A percentile compares a stretch with the other conserved stretches of the same genome.
Evolutionary conservation across 2,329 filamentous ascomycete genomes (phyloP).

Genomic region (Beauveria sp.): DNA sequence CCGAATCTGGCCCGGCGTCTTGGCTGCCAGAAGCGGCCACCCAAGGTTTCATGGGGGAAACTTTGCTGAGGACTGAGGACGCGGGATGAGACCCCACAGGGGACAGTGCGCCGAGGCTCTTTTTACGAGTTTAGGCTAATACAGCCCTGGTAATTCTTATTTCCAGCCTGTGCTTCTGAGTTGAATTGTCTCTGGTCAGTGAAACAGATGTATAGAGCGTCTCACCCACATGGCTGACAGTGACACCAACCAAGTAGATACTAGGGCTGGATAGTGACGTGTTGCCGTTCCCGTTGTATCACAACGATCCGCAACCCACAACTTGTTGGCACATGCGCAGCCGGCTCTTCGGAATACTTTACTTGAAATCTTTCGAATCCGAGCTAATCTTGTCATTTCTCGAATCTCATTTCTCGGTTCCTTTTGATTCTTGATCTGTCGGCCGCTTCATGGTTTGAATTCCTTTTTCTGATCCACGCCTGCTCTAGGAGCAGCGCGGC

Average conservation of each 20-base stretch:
- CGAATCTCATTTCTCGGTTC: not conserved
- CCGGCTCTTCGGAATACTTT: not conserved
- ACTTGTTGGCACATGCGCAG: not conserved
- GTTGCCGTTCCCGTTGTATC: not conserved
- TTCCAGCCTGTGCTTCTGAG: not conserved
- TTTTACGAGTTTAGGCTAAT: not conserved
- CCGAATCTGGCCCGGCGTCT: not conserved
- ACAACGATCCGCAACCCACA: not conserved
- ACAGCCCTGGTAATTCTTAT: not conserved
- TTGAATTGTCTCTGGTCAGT: not conserved
- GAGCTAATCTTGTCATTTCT: not conserved
- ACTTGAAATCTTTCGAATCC: not conserved
- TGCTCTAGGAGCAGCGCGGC: not conserved
- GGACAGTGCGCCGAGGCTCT: not conserved
- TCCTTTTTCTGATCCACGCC: not conserved
- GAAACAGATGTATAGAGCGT: not conserved
- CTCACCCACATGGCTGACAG: not conserved
- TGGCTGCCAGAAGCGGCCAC: constrained; percentile 4
- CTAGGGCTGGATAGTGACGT: not conserved
- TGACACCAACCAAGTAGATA: no score
- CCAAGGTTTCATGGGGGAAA: not conserved
- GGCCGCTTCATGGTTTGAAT: not conserved
- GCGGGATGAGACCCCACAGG: not conserved
- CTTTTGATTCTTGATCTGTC: not conserved
- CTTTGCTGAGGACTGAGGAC: not conserved